Percentiles rank a stretch among this genome's conserved stretches.
Evolutionary conservation across 768 basidiomycete genomes (phyloP).

Genomic region (Lenzites betulinus): DNA sequence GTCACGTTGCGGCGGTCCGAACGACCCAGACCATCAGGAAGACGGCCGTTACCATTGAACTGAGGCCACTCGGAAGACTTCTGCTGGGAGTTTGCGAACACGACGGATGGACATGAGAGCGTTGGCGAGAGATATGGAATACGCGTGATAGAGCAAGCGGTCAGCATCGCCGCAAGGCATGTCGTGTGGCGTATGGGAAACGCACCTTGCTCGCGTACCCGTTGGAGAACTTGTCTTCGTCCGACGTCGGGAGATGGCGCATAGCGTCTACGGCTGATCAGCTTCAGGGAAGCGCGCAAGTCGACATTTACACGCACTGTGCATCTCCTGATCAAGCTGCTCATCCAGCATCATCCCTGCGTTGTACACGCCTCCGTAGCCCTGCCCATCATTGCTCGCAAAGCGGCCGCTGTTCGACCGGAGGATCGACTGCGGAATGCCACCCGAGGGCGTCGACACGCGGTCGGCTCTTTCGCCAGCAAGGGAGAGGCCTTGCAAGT

Average conservation of each 20-base stretch:
- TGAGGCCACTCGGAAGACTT: conserved; percentile 95
- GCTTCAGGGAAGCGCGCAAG: conserved; percentile 7
- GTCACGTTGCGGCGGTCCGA: conserved; percentile 72
- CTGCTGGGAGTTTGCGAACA: conserved; percentile 61
- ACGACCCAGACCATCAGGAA: conserved; percentile 58
- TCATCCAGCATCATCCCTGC: conserved; percentile 92
- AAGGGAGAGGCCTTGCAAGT: conserved; percentile 72
- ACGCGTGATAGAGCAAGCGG: no score
- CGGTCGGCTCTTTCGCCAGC: conserved; percentile 60
- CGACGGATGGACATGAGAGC: conserved; percentile 82
- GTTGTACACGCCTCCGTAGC: conserved; percentile 68
- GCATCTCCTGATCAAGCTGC: conserved; percentile 92
- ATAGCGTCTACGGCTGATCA: conserved; percentile 66
- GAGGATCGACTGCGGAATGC: conserved; percentile 47
- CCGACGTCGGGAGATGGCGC: conserved; percentile 82
- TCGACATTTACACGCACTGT: conserved; percentile 57
- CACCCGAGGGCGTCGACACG: conserved; percentile 18
- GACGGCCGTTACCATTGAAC: conserved; percentile 66
- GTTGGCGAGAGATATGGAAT: no score
- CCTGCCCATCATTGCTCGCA: conserved; percentile 57
- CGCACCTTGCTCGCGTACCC: conserved; percentile 67
- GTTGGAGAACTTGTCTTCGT: conserved; percentile 82
- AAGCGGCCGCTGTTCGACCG: conserved; percentile 54
- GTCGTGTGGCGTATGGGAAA: neutral
- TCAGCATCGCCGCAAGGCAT: neutral